Evolutionary conservation across 345 rosid species (phyloP).

Genomic region (Boechera stricta): DNA sequence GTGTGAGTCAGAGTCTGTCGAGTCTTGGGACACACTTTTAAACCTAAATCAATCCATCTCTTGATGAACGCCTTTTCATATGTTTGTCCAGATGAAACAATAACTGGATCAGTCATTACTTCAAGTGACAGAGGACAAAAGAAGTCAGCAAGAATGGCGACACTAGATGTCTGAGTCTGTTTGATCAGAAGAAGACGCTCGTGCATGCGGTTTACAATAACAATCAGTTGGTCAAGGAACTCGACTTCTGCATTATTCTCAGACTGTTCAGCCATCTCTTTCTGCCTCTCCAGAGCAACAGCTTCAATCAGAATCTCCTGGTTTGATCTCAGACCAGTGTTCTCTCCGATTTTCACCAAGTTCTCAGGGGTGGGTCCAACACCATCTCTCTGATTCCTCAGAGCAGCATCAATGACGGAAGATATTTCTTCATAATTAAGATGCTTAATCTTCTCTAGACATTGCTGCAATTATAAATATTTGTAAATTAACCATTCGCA

Average conservation of each 20-base stretch:
- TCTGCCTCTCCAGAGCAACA: slow-evolving; percentile 91
- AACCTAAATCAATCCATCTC: slow-evolving; percentile 93
- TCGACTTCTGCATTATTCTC: slow-evolving; percentile 79
- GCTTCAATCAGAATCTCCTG: slow-evolving; percentile 91
- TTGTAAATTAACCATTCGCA: slow-evolving; percentile 34
- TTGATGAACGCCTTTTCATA: slow-evolving; percentile 88
- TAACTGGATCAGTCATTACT: slow-evolving; percentile 98
- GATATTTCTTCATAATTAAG: slow-evolving; percentile 61
- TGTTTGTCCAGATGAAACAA: slow-evolving; percentile 94
- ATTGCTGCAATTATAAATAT: slow-evolving; percentile 62
- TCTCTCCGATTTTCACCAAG: slow-evolving; percentile 71
- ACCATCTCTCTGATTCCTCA: slow-evolving; percentile 62
- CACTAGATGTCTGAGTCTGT: slow-evolving; percentile 76
- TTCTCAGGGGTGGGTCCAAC: slow-evolving; percentile 69
- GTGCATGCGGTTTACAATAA: slow-evolving; percentile 72
- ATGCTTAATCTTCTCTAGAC: slow-evolving; percentile 69
- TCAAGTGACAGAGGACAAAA: slow-evolving; percentile 96
- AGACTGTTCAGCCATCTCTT: slow-evolving; percentile 91
- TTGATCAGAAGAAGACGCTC: slow-evolving; percentile 72
- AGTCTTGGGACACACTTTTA: slow-evolving; percentile 96
- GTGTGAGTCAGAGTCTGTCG: slow-evolving; percentile 76
- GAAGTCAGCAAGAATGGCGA: slow-evolving; percentile 94
- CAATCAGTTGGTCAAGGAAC: slow-evolving; percentile 71
- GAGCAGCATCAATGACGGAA: slow-evolving; percentile 64
- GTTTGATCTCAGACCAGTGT: slow-evolving; percentile 80